These are phyloP conservation scores for Dendrostoma leiphaemia DNA, from an alignment of 2,329 filamentous ascomycete species.

Conservation along the genomic window DNA sequence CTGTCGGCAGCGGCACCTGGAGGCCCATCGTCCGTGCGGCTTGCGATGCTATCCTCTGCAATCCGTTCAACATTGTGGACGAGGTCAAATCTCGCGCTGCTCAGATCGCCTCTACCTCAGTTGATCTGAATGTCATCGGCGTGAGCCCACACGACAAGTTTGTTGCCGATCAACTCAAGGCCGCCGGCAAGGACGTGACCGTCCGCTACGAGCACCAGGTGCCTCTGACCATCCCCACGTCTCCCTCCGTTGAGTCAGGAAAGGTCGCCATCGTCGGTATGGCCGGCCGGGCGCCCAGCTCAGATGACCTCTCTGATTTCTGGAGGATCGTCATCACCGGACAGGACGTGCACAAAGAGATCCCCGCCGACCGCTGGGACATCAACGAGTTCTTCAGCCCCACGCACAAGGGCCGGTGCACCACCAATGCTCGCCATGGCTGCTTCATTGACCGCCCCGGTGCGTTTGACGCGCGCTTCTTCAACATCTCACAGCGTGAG, in stretches of 20 bases:
- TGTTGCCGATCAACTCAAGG: constrained; percentile 10
- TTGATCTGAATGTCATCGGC: constrained; percentile 9
- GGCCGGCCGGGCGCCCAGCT: constrained; percentile 33
- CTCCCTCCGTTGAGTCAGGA: neutral
- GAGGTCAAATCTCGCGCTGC: constrained; percentile 5
- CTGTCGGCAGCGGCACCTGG: constrained; percentile 3
- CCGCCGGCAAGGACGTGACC: constrained; percentile 10
- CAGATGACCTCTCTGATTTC: constrained; percentile 20
- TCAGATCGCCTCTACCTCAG: neutral
- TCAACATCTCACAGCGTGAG: constrained; percentile 36
- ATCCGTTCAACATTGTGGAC: constrained; percentile 12
- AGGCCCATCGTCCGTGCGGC: constrained; percentile 1
- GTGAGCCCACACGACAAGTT: constrained; percentile 10
- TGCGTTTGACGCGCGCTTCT: constrained; percentile 39
- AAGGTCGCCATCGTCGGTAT: constrained; percentile 38
- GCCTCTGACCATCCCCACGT: neutral
- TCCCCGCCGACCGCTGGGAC: constrained; percentile 13
- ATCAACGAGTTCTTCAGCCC: constrained; percentile 15
- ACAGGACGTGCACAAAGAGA: constrained; percentile 16
- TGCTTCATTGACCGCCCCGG: constrained; percentile 26
- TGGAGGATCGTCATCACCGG: constrained; percentile 21
- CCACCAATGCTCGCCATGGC: constrained; percentile 8
- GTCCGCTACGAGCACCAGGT: constrained; percentile 7
- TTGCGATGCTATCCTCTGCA: constrained; percentile 11
- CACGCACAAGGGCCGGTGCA: constrained; percentile 12